Percentiles rank a stretch among this genome's conserved stretches.
These are phyloP conservation scores for Botrytis hyacinthi DNA, from an alignment of 2,329 filamentous ascomycete genomes.

Conservation along the genomic window DNA sequence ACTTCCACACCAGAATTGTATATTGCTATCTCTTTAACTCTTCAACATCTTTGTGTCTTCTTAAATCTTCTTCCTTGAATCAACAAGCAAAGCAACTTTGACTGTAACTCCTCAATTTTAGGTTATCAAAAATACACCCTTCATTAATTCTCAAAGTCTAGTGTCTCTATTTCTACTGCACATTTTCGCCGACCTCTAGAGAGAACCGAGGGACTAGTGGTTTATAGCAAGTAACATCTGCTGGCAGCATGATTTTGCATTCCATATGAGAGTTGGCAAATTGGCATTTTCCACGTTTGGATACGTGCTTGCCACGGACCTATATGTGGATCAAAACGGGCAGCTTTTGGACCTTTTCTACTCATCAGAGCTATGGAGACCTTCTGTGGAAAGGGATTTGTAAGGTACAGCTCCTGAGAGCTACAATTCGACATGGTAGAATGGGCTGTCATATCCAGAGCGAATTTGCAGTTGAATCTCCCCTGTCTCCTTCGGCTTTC, in stretches of 20 bases:
- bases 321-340: fast-evolving
- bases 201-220: too few species aligned
- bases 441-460: fast-evolving
- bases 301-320: neutral
- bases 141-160: fast-evolving
- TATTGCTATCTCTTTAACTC: neutral
- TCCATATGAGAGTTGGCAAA: neutral
- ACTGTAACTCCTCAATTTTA: neutral
- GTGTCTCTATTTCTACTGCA: neutral
- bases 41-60: neutral
- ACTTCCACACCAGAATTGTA: neutral
- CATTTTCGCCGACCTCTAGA: too few species aligned
- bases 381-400: fast-evolving
- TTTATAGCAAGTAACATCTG: too few species aligned
- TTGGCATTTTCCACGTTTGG: fast-evolving
- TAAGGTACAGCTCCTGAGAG: fast-evolving
- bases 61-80: neutral
- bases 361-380: neutral
- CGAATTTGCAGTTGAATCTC: too few species aligned
- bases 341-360: neutral
- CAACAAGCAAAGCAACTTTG: neutral
- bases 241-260: too few species aligned
- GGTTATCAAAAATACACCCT: fast-evolving
- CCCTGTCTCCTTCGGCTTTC: too few species aligned
- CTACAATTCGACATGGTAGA: neutral